Base-by-base conservation (phyloP, 2,329 filamentous ascomycete genomes). In the Sporothrix globosa region DNA sequence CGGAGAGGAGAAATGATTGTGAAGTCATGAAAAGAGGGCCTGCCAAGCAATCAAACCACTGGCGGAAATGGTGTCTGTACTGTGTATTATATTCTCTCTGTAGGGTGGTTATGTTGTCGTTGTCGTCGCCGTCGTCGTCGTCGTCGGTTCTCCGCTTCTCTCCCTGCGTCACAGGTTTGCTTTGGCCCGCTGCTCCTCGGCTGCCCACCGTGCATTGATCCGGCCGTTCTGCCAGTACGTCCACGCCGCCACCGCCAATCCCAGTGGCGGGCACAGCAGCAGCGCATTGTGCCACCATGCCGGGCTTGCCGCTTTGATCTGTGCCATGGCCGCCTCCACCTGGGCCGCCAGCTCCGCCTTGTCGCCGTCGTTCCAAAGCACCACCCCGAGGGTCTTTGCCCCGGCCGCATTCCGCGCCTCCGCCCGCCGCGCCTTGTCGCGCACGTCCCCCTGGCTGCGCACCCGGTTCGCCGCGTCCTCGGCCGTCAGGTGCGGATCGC, bases 391-490 rank as follows among this genome's bases (percentile, higher is more conserved):
- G 2, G 58, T 95, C 17, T 27, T 46, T 4, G 34, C 34, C 27
- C 34, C 34, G 34, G 34, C 34, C 7, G 34, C 34, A 67, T 84
- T 87, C 60, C 93, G 83, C 61, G 86, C 88, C 80, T 91, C 84
- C 72, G 90, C 92, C 78, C 92, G 84, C 78, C 86, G 85, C 21
- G 92, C 94, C 85, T 98, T 98, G 75, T 91, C 87, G 74, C 88
- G 84, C 72, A 97, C 91, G 79, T 97, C 92, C 60, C 89, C 91
- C 84, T 99, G 96, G 77, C 93, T 96, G 73, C 85, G 83, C 5
- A 99, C 93, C 21, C 96, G 84, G 78, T 96, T 93, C 83, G 90
- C 86, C 19, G 95, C 96, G 78, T 99, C 96, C 77, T 96, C 91
- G n/a, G 86, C 85, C 10, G 86, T 91, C 46, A 98, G 81, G 80